Percentiles rank a stretch among this genome's conserved stretches.
Conservation (phyloP, 805 yeast genomes). For the Starmerella gropengiesseri region DNA sequence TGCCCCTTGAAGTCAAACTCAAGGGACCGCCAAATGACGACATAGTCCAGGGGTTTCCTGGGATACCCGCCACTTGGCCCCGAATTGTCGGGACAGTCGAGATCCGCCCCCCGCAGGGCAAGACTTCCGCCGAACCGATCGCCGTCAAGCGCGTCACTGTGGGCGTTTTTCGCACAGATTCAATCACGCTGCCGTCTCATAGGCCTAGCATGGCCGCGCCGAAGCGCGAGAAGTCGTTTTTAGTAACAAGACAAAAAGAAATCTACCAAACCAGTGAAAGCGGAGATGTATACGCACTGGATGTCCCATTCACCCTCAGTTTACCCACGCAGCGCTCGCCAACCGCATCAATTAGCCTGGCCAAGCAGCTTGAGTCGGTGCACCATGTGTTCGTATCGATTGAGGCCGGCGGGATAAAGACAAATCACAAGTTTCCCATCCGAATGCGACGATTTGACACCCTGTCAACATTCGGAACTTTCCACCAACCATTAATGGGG, state of each 20-base stretch:
- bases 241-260: slow-evolving; percentile 28
- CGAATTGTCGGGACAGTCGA: slow-evolving; percentile 33
- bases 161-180: slow-evolving; percentile 34
- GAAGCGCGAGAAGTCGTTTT: slow-evolving; percentile 30
- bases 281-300: slow-evolving; percentile 26
- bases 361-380: slow-evolving; percentile 27
- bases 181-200: slow-evolving; percentile 29
- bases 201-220: slow-evolving; percentile 28
- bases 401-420: slow-evolving; percentile 4
- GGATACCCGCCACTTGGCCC: slow-evolving; percentile 36
- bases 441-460: slow-evolving; percentile 32
- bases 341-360: slow-evolving; percentile 30
- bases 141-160: slow-evolving; percentile 25
- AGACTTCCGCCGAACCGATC: slow-evolving; percentile 8
- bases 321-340: slow-evolving; percentile 28
- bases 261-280: slow-evolving; percentile 16
- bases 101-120: slow-evolving; percentile 22
- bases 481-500: slow-evolving; percentile 26
- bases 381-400: slow-evolving; percentile 31
- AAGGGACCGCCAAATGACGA: slow-evolving; percentile 34
- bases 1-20: slow-evolving; percentile 21
- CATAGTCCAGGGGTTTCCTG: slow-evolving; percentile 35
- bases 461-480: slow-evolving; percentile 32
- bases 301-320: slow-evolving; percentile 32
- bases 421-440: slow-evolving; percentile 29